phyloP scores from a whole-genome alignment of 106 monocot genomes.

The Cymbidium sinense region DNA sequence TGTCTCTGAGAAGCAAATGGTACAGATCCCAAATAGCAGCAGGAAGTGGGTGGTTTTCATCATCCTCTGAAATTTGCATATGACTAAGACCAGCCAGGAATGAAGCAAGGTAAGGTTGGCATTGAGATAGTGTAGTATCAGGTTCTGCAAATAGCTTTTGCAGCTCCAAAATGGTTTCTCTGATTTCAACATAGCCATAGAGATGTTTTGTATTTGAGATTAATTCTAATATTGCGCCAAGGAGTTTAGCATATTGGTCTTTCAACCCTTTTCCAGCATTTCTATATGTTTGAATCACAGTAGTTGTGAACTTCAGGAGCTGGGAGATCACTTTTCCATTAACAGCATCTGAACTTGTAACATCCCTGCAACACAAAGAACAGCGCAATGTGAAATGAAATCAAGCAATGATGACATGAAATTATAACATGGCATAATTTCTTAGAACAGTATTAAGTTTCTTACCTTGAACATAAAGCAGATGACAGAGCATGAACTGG shows the following conservation, averaged over 20 bases:
- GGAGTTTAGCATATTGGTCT: constrained; percentile 27
- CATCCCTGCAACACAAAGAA: constrained; percentile 40
- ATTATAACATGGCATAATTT: not conserved
- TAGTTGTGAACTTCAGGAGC: constrained; percentile 46
- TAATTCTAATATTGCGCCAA: constrained; percentile 46
- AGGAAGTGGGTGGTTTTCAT: constrained; percentile 21
- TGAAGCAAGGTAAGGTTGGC: constrained; percentile 52
- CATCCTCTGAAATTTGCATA: constrained; percentile 55
- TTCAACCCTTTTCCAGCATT: constrained; percentile 30
- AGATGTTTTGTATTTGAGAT: constrained; percentile 47
- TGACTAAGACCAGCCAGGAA: constrained; percentile 72
- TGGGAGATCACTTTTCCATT: constrained; percentile 27
- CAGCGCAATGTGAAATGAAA: not conserved
- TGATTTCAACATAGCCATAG: constrained; percentile 41
- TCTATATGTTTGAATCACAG: constrained; percentile 42
- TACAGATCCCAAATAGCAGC: constrained; percentile 51
- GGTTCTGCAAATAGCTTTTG: constrained; percentile 31
- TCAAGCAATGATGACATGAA: not conserved
- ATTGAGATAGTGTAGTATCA: constrained; percentile 28
- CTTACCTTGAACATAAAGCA: constrained; percentile 53
- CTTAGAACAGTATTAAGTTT: not conserved
- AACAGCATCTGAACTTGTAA: constrained; percentile 32
- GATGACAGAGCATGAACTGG: constrained; percentile 59
- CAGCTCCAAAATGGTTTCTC: constrained; percentile 50
- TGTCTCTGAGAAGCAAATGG: constrained; percentile 71